A percentile compares a stretch with the other conserved stretches of the same genome.
phyloP scores from a whole-genome alignment of 176 grass and related monocot genomes.

The Cenchrus americanus region DNA sequence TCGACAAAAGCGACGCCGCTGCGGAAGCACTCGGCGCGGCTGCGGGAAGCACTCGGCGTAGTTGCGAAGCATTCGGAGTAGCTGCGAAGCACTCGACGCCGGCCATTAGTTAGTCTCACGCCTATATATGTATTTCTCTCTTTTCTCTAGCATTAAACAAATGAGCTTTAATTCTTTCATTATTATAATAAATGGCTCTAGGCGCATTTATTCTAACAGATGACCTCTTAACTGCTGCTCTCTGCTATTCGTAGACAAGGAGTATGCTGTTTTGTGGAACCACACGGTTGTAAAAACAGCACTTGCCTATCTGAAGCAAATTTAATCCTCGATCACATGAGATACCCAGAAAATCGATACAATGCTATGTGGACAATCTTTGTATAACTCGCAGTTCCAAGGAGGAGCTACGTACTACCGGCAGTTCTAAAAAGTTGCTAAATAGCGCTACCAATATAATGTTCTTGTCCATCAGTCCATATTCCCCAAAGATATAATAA shows the following conservation, averaged over 20 bases:
- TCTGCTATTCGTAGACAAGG: background rate
- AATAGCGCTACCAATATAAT: background rate
- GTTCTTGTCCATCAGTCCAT: background rate
- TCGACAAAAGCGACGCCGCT: too few species aligned
- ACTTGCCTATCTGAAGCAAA: background rate
- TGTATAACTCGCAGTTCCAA: background rate
- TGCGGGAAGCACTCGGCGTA: too few species aligned
- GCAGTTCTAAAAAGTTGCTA: conserved; percentile 1
- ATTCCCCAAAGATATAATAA: background rate
- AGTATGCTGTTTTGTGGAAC: background rate
- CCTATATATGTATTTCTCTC: too few species aligned
- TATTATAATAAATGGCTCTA: too few species aligned
- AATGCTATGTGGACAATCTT: background rate
- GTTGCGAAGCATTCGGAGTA: too few species aligned
- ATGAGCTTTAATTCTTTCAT: too few species aligned
- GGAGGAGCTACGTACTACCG: background rate
- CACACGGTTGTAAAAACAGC: background rate
- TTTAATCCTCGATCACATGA: background rate
- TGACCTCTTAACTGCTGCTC: background rate
- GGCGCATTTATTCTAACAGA: too few species aligned
- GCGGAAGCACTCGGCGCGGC: too few species aligned
- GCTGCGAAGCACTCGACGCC: too few species aligned
- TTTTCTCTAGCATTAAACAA: too few species aligned
- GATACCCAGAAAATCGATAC: background rate
- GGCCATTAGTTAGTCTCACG: too few species aligned